Evolutionary conservation across 1,139 yeast genomes (phyloP).

Genomic region (Hemisphaericaspora xylanilytica): DNA sequence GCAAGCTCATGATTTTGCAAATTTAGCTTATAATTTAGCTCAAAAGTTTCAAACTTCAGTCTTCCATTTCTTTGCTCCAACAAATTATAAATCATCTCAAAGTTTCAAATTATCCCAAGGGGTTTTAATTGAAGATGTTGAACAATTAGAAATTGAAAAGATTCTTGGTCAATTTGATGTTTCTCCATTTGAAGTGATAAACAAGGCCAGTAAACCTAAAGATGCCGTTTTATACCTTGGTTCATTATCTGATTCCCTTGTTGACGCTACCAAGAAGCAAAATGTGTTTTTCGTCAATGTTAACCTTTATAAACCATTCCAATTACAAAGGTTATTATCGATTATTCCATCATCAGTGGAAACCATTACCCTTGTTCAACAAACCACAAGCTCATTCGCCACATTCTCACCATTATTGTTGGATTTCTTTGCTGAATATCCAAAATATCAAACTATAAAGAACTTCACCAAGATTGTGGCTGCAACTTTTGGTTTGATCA

Average conservation of each 20-base stretch:
- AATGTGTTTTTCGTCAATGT: constrained; percentile 54
- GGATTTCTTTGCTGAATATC: constrained; percentile 68
- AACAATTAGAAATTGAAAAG: constrained; percentile 23
- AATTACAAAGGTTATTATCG: constrained; percentile 47
- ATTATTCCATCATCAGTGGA: constrained; percentile 56
- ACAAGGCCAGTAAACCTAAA: constrained; percentile 32
- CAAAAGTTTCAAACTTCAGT: constrained; percentile 51
- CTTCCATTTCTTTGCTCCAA: constrained; percentile 60
- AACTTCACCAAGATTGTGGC: constrained; percentile 54
- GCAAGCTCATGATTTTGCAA: constrained; percentile 52
- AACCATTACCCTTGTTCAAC: constrained; percentile 66
- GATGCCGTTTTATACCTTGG: constrained; percentile 65
- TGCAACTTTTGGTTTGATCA: constrained; percentile 54
- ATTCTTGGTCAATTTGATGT: constrained; percentile 27
- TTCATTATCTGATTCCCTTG: constrained; percentile 45
- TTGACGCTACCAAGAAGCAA: constrained; percentile 38
- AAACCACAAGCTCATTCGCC: constrained; percentile 45
- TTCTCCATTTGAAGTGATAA: constrained; percentile 30
- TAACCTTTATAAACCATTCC: constrained; percentile 72
- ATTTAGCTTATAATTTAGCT: constrained; percentile 54
- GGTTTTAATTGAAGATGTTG: constrained; percentile 18
- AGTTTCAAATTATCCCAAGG: constrained; percentile 16
- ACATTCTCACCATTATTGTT: constrained; percentile 62
- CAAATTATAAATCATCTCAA: constrained; percentile 16
- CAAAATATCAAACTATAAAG: constrained; percentile 44